Conservation (phyloP, 2,329 filamentous ascomycete genomes). For the Diaporthe sp. region DNA sequence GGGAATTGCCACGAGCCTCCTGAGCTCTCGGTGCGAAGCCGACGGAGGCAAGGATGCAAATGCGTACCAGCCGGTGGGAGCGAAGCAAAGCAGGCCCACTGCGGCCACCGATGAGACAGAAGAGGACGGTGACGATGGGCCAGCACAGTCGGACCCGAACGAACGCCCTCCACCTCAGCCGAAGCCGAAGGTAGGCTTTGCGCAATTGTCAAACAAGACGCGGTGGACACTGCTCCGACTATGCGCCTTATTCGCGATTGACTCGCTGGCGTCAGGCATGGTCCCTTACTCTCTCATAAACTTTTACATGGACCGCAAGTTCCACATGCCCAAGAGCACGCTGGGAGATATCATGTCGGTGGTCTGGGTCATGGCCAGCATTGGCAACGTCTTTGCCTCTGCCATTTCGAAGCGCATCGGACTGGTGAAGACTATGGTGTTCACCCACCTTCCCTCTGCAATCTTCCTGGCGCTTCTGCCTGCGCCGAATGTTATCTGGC, state of each 20-base stretch:
- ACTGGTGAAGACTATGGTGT: conserved; percentile 82
- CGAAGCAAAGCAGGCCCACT: conserved; percentile 13
- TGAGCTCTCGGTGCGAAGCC: conserved; percentile 52
- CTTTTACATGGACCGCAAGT: conserved; percentile 41
- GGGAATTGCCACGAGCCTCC: conserved; percentile 62
- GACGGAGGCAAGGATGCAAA: conserved; percentile 42
- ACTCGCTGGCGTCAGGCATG: conserved; percentile 79
- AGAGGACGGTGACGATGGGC: conserved; percentile 44
- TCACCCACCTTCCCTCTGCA: conserved; percentile 79
- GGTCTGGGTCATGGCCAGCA: conserved; percentile 65
- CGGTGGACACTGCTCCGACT: conserved; percentile 64
- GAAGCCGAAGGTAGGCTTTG: conserved; percentile 37
- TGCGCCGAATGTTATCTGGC: conserved; percentile 63
- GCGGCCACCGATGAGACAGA: conserved; percentile 49
- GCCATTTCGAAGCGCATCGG: conserved; percentile 69
- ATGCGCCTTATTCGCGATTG: conserved; percentile 76
- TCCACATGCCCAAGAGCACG: conserved; percentile 60
- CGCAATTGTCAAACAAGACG: conserved; percentile 21
- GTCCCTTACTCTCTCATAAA: conserved; percentile 59
- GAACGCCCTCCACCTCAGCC: not conserved
- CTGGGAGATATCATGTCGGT: conserved; percentile 70
- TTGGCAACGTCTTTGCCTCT: conserved; percentile 66
- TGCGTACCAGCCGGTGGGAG: conserved; percentile 58
- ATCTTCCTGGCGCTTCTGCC: conserved; percentile 76
- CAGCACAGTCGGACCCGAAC: not conserved